These are phyloP conservation scores for Rubia yunnanensis DNA, from an alignment of 257 asterid genomes.

Conservation along the genomic window DNA sequence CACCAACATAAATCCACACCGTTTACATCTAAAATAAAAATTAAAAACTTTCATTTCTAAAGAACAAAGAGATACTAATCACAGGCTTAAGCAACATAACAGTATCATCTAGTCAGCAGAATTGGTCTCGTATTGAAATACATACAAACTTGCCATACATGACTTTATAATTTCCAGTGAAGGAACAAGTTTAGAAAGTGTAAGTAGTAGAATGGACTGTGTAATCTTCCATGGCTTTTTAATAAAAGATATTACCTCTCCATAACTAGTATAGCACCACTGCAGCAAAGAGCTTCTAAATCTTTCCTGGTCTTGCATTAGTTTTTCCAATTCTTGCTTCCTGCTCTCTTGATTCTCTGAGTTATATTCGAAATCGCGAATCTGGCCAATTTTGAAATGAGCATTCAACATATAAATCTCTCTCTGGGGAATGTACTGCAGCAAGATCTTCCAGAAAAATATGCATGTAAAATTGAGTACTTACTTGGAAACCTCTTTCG, in stretches of 20 bases:
- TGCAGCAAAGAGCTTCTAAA: conserved; percentile 66
- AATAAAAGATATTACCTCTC: conserved; percentile 50
- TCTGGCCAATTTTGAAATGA: conserved; percentile 30
- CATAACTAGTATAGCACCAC: conserved; percentile 82
- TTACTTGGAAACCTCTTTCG: conserved; percentile 71
- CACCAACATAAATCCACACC: not conserved
- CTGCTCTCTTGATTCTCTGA: conserved; percentile 59
- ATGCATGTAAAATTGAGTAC: conserved; percentile 15
- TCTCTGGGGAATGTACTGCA: not conserved
- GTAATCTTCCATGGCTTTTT: not conserved
- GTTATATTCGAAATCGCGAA: conserved; percentile 70
- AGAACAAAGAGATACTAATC: not conserved
- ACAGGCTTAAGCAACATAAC: not conserved
- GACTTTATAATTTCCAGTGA: not conserved
- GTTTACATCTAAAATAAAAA: not conserved
- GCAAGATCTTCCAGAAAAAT: not conserved
- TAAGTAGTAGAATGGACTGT: not conserved
- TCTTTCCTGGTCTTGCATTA: conserved; percentile 68
- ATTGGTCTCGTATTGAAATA: not conserved
- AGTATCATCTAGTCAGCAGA: not conserved
- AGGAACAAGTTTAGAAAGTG: not conserved
- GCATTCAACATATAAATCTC: conserved; percentile 17
- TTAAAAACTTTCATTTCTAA: not conserved
- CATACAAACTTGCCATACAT: not conserved
- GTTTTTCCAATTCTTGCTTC: conserved; percentile 65